A percentile compares a stretch with the other conserved stretches of the same genome.
Conservation (phyloP, 2,329 filamentous ascomycete genomes). For the Daldinia sp. region DNA sequence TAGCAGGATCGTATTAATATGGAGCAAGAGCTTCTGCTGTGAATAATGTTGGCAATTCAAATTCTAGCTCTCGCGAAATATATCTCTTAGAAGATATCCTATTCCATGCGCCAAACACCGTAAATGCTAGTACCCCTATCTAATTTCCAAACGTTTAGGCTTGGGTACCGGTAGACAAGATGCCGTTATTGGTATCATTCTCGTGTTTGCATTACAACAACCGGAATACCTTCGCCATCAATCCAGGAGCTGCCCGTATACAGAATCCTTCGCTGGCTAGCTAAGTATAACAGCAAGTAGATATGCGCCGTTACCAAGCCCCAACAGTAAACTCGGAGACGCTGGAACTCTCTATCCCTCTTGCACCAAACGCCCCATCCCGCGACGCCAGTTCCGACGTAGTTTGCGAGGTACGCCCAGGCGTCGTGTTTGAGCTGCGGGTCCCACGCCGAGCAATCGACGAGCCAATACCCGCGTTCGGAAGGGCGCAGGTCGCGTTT, state of each 20-base stretch:
- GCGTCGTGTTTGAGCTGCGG: slow-evolving; percentile 57
- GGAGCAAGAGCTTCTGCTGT: not conserved
- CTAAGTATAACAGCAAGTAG: slow-evolving; percentile 78
- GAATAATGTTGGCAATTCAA: not conserved
- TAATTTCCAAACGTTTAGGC: not conserved
- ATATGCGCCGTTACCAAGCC: slow-evolving; percentile 75
- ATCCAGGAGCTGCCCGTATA: slow-evolving; percentile 70
- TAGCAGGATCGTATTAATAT: not conserved
- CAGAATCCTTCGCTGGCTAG: slow-evolving; percentile 69
- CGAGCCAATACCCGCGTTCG: slow-evolving; percentile 81
- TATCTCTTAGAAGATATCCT: slow-evolving; percentile 2
- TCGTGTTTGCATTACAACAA: slow-evolving; percentile 54
- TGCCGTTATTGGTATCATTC: not conserved
- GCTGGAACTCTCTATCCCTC: slow-evolving; percentile 53
- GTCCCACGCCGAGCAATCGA: slow-evolving; percentile 67
- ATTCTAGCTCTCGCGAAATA: not conserved
- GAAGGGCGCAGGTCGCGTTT: slow-evolving; percentile 60
- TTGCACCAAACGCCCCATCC: slow-evolving; percentile 74
- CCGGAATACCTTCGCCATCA: slow-evolving; percentile 65
- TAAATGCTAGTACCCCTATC: slow-evolving; percentile 1
- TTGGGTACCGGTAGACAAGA: not conserved
- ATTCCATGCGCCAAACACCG: slow-evolving; percentile 5
- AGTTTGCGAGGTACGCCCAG: slow-evolving; percentile 70
- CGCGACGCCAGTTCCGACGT: slow-evolving; percentile 64
- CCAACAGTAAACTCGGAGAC: slow-evolving; percentile 79